Evolutionary conservation across 768 basidiomycete species (phyloP), one percentile per base, ranked within the genome.

Genomic region (Amanita thiersii): DNA sequence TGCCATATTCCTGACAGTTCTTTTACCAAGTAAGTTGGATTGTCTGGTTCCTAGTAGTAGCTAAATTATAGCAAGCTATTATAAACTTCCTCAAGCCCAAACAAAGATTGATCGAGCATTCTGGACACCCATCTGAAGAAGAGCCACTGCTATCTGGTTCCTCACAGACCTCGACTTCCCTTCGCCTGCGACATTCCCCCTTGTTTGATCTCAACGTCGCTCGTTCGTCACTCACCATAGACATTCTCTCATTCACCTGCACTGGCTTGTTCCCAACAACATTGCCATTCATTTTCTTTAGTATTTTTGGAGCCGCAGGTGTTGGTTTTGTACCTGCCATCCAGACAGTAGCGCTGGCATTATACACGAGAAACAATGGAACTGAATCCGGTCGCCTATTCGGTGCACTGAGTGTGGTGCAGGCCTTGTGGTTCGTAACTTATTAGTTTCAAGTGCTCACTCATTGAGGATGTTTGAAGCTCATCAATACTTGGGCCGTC

Each of bases 401-500:
- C 50, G 86, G 83, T 9, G 83, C 75, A 4, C 46, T 86, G 45
- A 72, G 75, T 39, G 79, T 30, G 9, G 9, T 30, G 14, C 29
- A 30, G 29, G 29, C 29, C 29, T 14, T 30, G 29, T 9, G 29
- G 29, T 30, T 9, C 9, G 29, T 30, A 14, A 14, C 14, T 30
- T 30, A 9, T 30, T 30, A 30, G 9, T 30, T 14, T 30, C n/a
- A n/a, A n/a, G n/a, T n/a, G n/a, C n/a, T n/a, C n/a, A n/a, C n/a
- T n/a, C n/a, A n/a, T n/a, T n/a, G n/a, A n/a, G n/a, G n/a, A n/a
- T n/a, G n/a, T n/a, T n/a, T n/a, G n/a, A n/a, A 85, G 81, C 54
- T 63, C 75, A 21, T 75, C 79, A 46, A 74, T 91, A n/a, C 25
- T 90, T 1, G 80, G 82, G 0, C 89, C 90, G 0, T 61, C 78